A percentile compares a stretch with the other conserved stretches of the same genome.
Conservation (phyloP, 2,329 filamentous ascomycete species). For the Allantophomopsis lycopodina region DNA sequence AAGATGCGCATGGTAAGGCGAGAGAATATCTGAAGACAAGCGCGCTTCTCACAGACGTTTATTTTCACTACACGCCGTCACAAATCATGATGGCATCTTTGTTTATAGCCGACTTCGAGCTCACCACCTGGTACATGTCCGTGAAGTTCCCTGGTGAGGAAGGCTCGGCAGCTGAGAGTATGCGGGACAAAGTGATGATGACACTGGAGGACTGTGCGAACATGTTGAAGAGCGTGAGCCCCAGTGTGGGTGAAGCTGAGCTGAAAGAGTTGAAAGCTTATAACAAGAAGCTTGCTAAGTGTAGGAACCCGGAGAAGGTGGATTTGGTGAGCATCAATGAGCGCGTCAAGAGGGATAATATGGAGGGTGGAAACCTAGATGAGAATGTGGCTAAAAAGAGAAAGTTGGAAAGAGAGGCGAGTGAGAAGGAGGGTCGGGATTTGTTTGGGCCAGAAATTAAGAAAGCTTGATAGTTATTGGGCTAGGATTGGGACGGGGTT, state of each 20-base stretch:
- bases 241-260: constrained; percentile 14
- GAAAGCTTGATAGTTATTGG: constrained; percentile 1
- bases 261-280: constrained; percentile 39
- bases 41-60: constrained; percentile 82
- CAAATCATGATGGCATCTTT: constrained; percentile 86
- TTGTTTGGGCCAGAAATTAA: constrained; percentile 16
- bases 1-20: constrained; percentile 57
- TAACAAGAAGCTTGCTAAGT: constrained; percentile 57
- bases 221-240: constrained; percentile 36
- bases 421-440: constrained; percentile 18
- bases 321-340: constrained; percentile 49
- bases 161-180: constrained; percentile 9
- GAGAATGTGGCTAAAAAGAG: constrained; percentile 21
- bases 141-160: constrained; percentile 16
- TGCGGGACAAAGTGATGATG: constrained; percentile 32
- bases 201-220: constrained; percentile 35
- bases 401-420: constrained; percentile 26
- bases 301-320: constrained; percentile 59
- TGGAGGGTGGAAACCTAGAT: constrained; percentile 10
- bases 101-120: constrained; percentile 55
- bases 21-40: constrained; percentile 64
- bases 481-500: neutral
- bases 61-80: constrained; percentile 88
- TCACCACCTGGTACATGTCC: constrained; percentile 24
- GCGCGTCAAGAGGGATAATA: constrained; percentile 41